A percentile compares a stretch with the other conserved stretches of the same genome.
phyloP scores from a whole-genome alignment of 805 yeast genomes.

The Martiniozyma abietophila region DNA sequence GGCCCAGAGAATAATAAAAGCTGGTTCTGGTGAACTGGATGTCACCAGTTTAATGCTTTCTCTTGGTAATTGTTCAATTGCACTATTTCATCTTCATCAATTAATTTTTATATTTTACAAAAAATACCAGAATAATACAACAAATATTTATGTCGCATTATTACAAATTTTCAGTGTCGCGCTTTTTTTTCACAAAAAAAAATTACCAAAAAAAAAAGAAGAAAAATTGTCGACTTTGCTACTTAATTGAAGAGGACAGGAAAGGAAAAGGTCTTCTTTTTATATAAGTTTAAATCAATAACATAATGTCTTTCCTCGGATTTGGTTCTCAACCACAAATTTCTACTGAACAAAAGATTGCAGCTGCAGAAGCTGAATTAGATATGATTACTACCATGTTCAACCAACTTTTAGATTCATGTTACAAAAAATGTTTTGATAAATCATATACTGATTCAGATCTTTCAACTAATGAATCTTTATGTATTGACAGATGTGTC shows the following conservation, averaged over 20 bases:
- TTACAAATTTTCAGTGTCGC: too few relatives aligned
- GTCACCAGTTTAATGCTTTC: too few relatives aligned
- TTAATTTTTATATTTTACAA: not conserved
- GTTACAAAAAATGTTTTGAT: slow-evolving; percentile 79
- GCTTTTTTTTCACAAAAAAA: too few relatives aligned
- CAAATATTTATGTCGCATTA: too few relatives aligned
- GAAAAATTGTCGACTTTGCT: too few relatives aligned
- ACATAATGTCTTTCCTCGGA: slow-evolving; percentile 70
- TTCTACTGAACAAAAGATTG: slow-evolving; percentile 64
- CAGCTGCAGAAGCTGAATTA: slow-evolving; percentile 93
- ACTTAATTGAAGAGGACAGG: too few relatives aligned
- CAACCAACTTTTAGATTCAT: slow-evolving; percentile 78
- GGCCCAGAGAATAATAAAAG: not conserved
- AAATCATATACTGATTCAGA: slow-evolving; percentile 61
- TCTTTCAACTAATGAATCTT: slow-evolving; percentile 67
- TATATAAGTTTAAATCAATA: too few relatives aligned
- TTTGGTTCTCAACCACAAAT: slow-evolving; percentile 64
- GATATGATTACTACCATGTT: slow-evolving; percentile 98
- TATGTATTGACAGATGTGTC: slow-evolving; percentile 93
- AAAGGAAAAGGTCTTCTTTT: too few relatives aligned
- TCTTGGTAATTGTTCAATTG: too few relatives aligned
- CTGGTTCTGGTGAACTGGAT: slow-evolving; percentile 13
- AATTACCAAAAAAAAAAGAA: too few relatives aligned
- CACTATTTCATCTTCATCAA: too few relatives aligned
- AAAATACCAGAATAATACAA: too few relatives aligned